A percentile compares a stretch with the other conserved stretches of the same genome.
phyloP scores from a whole-genome alignment of 1,284 basidiomycete species.

The Malassezia dermatis region DNA sequence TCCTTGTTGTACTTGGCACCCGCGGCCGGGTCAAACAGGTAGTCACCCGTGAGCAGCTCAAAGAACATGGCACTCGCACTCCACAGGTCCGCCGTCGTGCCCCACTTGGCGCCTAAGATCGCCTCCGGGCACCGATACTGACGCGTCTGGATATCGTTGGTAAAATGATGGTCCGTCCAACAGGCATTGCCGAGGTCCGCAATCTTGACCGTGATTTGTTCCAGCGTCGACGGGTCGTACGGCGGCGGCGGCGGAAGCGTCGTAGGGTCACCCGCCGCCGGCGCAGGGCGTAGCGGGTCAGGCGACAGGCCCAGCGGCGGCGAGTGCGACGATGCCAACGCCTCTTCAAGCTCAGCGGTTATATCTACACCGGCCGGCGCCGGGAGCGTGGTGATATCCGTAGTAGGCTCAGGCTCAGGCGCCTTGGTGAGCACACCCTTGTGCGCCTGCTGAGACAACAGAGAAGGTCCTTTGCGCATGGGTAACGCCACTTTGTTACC shows the following conservation, averaged over 20 bases:
- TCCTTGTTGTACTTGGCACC: constrained; percentile 77
- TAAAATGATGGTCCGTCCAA: constrained; percentile 84
- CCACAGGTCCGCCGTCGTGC: constrained; percentile 88
- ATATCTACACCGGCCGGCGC: neutral
- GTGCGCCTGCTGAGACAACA: constrained; percentile 66
- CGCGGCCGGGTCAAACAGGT: constrained; percentile 76
- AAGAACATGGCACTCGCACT: constrained; percentile 82
- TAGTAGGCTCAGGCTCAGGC: neutral
- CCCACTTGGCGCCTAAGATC: constrained; percentile 91
- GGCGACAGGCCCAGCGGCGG: constrained; percentile 2
- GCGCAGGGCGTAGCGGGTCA: constrained; percentile 44
- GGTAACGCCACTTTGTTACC: constrained; percentile 49
- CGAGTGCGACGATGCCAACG: neutral
- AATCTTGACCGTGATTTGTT: constrained; percentile 95
- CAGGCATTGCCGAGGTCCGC: constrained; percentile 92
- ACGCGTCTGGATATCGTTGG: constrained; percentile 89
- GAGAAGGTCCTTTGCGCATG: constrained; percentile 58
- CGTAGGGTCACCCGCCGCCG: constrained; percentile 53
- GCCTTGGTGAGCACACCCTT: neutral
- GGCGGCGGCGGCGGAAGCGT: constrained; percentile 54
- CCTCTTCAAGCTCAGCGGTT: neutral
- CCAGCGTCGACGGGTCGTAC: constrained; percentile 56
- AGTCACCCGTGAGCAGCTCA: constrained; percentile 74
- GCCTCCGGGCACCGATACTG: constrained; percentile 97
- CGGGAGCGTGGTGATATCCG: neutral